phyloP scores from a whole-genome alignment of 2,329 filamentous ascomycete genomes.

The Fusarium sambucinum region DNA sequence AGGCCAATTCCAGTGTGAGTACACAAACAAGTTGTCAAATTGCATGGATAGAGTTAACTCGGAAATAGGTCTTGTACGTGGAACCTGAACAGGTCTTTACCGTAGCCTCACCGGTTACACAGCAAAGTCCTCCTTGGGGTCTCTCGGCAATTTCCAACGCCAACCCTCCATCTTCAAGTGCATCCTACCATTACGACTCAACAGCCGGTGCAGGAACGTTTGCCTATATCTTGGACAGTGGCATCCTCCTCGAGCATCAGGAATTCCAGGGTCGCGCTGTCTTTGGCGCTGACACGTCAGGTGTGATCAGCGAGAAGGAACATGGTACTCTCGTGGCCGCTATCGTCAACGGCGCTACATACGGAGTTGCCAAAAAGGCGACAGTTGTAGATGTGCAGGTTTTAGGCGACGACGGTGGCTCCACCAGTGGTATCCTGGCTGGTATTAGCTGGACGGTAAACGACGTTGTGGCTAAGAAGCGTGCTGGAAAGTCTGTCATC shows the following conservation, averaged over 20 bases:
- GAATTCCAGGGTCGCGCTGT: constrained; percentile 24
- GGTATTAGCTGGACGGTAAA: constrained; percentile 52
- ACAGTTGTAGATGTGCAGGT: constrained; percentile 22
- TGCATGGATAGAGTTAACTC: too few relatives aligned
- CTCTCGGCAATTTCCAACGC: constrained; percentile 17
- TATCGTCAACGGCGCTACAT: constrained; percentile 15
- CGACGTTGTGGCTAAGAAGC: constrained; percentile 47
- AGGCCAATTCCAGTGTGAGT: constrained; percentile 6
- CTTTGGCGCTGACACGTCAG: constrained; percentile 12
- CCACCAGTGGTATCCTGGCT: constrained; percentile 39
- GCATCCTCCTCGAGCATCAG: not conserved
- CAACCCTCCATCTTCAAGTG: constrained; percentile 4
- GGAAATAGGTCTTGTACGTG: not conserved
- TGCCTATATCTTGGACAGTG: constrained; percentile 24
- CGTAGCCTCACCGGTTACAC: not conserved
- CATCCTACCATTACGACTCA: constrained; percentile 15
- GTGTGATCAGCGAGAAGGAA: not conserved
- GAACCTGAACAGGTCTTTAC: constrained; percentile 1
- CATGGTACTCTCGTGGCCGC: constrained; percentile 31
- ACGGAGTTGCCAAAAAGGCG: constrained; percentile 31
- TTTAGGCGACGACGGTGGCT: not conserved
- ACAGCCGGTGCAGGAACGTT: constrained; percentile 15
- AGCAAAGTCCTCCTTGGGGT: constrained; percentile 11
- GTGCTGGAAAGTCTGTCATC: constrained; percentile 53
- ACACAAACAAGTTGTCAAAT: too few relatives aligned